A percentile compares a stretch with the other conserved stretches of the same genome.
Evolutionary conservation across 192 early-diverging fungal species (phyloP).

Genomic region (Dispira parvispora): DNA sequence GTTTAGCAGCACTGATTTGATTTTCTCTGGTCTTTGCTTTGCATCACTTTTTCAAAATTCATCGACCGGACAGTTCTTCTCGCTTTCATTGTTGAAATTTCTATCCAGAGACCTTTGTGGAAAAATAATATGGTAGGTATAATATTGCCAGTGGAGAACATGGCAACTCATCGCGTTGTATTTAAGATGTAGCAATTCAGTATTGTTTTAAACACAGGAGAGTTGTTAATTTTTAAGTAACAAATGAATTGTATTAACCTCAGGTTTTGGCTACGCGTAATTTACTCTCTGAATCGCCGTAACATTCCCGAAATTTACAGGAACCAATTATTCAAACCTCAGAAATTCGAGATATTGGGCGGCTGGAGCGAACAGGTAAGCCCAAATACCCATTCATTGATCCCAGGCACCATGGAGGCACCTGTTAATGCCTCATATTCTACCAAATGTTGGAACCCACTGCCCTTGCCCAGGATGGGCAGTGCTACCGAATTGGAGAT

Average conservation of each 20-base stretch:
- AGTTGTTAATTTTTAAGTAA: not conserved
- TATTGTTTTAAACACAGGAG: not conserved
- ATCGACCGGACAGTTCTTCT: no score
- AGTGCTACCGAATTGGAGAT: not conserved
- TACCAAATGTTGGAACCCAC: not conserved
- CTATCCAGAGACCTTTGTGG: no score
- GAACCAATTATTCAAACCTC: constrained; percentile 13
- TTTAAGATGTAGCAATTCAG: not conserved
- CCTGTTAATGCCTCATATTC: not conserved
- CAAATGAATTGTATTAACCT: not conserved
- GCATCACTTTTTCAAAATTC: no score
- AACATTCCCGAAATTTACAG: no score
- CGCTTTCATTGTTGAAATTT: no score
- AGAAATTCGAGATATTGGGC: constrained; percentile 23
- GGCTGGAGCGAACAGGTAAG: constrained; percentile 31
- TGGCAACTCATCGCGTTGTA: no score
- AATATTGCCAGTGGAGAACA: no score
- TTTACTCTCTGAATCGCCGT: no score
- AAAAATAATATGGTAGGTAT: no score
- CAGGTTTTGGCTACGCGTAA: no score
- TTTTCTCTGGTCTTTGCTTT: no score
- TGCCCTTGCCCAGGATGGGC: not conserved
- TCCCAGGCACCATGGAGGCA: not conserved
- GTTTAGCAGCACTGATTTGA: no score
- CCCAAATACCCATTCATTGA: not conserved